Evolutionary conservation across 345 rosid genomes (phyloP).

Genomic region (Syzygium jambos): DNA sequence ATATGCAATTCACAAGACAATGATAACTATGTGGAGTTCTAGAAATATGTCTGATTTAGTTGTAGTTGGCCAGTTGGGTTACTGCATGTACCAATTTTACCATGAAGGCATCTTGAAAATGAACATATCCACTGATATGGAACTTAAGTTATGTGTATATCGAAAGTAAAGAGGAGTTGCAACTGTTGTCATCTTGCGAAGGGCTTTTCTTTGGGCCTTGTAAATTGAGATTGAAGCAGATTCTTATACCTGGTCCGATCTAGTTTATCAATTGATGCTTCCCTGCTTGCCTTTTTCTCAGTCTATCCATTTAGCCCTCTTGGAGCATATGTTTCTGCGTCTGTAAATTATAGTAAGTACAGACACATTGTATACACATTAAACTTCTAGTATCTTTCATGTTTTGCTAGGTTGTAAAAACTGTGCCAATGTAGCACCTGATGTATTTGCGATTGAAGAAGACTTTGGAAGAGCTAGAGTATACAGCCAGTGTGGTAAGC

Average conservation of each 20-base stretch:
- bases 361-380: background rate
- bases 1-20: background rate
- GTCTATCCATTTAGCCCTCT: background rate
- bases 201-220: background rate
- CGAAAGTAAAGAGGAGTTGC: background rate
- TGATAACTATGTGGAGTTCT: background rate
- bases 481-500: slow-evolving; percentile 54
- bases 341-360: background rate
- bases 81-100: background rate
- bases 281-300: background rate
- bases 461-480: slow-evolving; percentile 96
- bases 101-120: background rate
- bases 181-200: background rate
- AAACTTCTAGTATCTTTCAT: background rate
- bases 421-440: slow-evolving; percentile 73
- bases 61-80: background rate
- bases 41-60: background rate
- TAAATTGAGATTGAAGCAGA: background rate
- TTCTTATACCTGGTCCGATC: background rate
- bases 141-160: background rate
- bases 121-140: background rate
- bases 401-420: slow-evolving; percentile 74
- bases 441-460: slow-evolving; percentile 77
- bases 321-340: background rate
- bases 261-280: background rate